Conservation (phyloP, 768 basidiomycete genomes). For the Porphyrellus cyaneotinctus region DNA sequence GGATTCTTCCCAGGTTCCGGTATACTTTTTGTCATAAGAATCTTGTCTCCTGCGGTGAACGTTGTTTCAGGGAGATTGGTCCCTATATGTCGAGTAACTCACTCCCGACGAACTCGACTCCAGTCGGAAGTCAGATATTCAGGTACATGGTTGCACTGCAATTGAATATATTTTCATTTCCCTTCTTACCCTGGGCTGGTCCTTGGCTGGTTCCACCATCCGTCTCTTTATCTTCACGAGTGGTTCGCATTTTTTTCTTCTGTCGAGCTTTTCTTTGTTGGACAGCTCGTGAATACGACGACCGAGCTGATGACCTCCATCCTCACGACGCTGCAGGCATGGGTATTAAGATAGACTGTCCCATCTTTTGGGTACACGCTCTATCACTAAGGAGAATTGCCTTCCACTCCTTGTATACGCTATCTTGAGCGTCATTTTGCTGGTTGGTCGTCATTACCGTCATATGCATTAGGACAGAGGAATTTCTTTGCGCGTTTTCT, state of each 20-base stretch:
- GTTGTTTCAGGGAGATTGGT: constrained; percentile 52
- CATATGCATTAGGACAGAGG: no score
- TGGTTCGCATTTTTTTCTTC: constrained; percentile 8
- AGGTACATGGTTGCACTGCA: not conserved
- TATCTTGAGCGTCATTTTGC: constrained; percentile 35
- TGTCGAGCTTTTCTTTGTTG: not conserved
- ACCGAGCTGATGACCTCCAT: not conserved
- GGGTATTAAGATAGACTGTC: no score
- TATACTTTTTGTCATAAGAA: constrained; percentile 33
- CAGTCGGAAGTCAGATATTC: constrained; percentile 19
- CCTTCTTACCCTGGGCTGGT: not conserved
- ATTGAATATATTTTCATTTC: not conserved
- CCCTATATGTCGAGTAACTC: constrained; percentile 54
- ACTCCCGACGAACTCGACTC: constrained; percentile 42
- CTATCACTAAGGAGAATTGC: constrained; percentile 43
- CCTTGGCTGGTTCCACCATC: not conserved
- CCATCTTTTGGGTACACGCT: constrained; percentile 40
- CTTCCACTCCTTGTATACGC: constrained; percentile 38
- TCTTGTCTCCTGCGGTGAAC: not conserved
- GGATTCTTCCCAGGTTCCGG: constrained; percentile 60
- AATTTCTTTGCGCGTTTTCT: no score
- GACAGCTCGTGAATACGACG: no score
- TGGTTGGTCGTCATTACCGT: no score
- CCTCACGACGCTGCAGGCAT: not conserved
- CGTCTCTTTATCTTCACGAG: constrained; percentile 10